Evolutionary conservation across 805 yeast genomes (phyloP).

Genomic region (Metschnikowia santaceciliae): DNA sequence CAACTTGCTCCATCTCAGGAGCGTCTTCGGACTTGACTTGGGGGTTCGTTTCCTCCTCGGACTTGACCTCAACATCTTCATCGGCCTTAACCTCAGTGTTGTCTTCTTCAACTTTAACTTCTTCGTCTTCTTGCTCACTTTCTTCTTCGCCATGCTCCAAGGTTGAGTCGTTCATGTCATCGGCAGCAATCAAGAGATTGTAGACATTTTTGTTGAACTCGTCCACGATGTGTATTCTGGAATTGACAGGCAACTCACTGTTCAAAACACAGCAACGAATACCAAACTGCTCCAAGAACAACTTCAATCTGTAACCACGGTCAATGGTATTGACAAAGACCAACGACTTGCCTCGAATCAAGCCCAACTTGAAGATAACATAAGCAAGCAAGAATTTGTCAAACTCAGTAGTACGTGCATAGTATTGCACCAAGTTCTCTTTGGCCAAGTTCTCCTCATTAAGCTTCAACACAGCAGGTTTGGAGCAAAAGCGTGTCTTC

Average conservation of each 20-base stretch:
- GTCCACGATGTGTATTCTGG: constrained; percentile 91
- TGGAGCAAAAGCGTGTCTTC: constrained; percentile 74
- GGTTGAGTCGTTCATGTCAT: constrained; percentile 67
- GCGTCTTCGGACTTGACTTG: constrained; percentile 11
- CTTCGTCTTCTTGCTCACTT: constrained; percentile 31
- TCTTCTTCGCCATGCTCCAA: constrained; percentile 48
- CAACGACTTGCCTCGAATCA: constrained; percentile 87
- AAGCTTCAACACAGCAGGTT: constrained; percentile 76
- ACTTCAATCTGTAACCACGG: constrained; percentile 87
- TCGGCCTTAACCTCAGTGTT: background rate
- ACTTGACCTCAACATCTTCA: background rate
- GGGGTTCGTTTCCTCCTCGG: constrained; percentile 13
- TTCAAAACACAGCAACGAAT: constrained; percentile 82
- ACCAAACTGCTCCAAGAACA: constrained; percentile 93
- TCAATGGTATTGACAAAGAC: constrained; percentile 92
- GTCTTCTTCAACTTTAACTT: constrained; percentile 1
- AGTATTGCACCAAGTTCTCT: constrained; percentile 73
- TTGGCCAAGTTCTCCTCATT: constrained; percentile 54
- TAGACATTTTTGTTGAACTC: constrained; percentile 90
- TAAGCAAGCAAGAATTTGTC: constrained; percentile 89
- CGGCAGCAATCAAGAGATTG: constrained; percentile 88
- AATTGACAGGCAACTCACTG: constrained; percentile 88
- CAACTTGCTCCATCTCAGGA: background rate
- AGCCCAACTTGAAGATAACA: constrained; percentile 82
- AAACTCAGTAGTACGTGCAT: constrained; percentile 79